These are phyloP conservation scores for Syncephalastrum monosporum DNA, from an alignment of 371 early-diverging fungal species.

Conservation along the genomic window DNA sequence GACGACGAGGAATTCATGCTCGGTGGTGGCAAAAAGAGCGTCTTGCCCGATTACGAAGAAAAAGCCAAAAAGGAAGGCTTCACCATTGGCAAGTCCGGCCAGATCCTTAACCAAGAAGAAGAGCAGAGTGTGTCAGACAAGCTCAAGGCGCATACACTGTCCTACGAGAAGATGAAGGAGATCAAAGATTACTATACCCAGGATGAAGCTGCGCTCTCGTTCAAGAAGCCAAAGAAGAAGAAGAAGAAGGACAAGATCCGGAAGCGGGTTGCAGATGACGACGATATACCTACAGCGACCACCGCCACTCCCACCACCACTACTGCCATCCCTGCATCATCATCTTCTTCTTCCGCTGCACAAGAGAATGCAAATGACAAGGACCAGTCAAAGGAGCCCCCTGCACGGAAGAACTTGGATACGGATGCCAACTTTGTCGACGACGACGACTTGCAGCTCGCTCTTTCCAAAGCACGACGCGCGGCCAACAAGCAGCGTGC, in stretches of 20 bases:
- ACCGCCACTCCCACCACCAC: conserved; percentile 18
- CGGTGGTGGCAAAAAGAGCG: conserved; percentile 49
- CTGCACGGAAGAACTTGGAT: conserved; percentile 6
- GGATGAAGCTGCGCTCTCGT: conserved; percentile 76
- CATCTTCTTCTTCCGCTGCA: no score
- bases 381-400: background rate
- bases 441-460: conserved; percentile 89
- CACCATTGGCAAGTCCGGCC: conserved; percentile 38
- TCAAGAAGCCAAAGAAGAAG: conserved; percentile 77
- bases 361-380: no score
- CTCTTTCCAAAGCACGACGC: conserved; percentile 75
- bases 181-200: conserved; percentile 83
- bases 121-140: conserved; percentile 55
- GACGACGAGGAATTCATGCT: conserved; percentile 75
- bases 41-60: conserved; percentile 88
- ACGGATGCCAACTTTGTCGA: conserved; percentile 83
- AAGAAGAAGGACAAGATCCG: conserved; percentile 55
- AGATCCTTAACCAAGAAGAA: conserved; percentile 16
- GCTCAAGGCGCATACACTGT: conserved; percentile 60
- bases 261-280: conserved; percentile 40
- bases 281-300: conserved; percentile 22
- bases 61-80: conserved; percentile 55
- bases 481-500: conserved; percentile 56
- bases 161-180: conserved; percentile 64
- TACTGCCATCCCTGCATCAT: background rate